phyloP scores from a whole-genome alignment of 768 basidiomycete species.

The Lanmaoa rubissima region DNA sequence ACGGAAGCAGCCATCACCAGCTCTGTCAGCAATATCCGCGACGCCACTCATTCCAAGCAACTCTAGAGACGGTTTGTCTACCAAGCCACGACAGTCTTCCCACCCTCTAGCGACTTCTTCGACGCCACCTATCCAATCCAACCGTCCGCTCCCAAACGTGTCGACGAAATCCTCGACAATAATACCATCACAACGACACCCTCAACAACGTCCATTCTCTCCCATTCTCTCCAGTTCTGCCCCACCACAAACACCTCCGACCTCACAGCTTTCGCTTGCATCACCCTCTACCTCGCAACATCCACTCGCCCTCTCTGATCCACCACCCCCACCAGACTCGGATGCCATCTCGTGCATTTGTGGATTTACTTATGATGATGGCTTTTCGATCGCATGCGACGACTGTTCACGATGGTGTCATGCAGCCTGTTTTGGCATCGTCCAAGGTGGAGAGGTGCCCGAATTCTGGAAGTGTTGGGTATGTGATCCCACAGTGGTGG shows the following conservation, averaged over 20 bases:
- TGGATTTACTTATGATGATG: constrained; percentile 71
- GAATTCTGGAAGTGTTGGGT: constrained; percentile 78
- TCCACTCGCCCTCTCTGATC: constrained; percentile 13
- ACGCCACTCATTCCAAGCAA: constrained; percentile 8
- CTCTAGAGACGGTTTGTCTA: constrained; percentile 6
- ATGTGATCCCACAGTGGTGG: constrained; percentile 48
- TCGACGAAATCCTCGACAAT: constrained; percentile 17
- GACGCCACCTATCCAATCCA: constrained; percentile 12
- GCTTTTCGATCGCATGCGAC: constrained; percentile 85
- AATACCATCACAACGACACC: constrained; percentile 7
- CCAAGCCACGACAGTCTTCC: constrained; percentile 15
- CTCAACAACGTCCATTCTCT: constrained; percentile 20
- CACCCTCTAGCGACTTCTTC: constrained; percentile 21
- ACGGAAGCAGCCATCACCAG: constrained; percentile 35
- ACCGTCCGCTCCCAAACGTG: constrained; percentile 4
- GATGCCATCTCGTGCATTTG: constrained; percentile 74
- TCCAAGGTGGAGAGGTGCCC: constrained; percentile 51
- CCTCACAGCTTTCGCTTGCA: constrained; percentile 11
- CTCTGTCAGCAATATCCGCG: constrained; percentile 10
- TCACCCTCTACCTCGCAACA: constrained; percentile 25
- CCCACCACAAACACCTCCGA: constrained; percentile 15
- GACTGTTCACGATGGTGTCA: constrained; percentile 82
- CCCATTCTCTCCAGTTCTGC: constrained; percentile 12
- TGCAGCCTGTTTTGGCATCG: constrained; percentile 71
- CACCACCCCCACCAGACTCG: constrained; percentile 33